Percentiles rank a stretch among this genome's conserved stretches.
Conservation (phyloP, 257 asterid species). For the Solanum boliviense region DNA sequence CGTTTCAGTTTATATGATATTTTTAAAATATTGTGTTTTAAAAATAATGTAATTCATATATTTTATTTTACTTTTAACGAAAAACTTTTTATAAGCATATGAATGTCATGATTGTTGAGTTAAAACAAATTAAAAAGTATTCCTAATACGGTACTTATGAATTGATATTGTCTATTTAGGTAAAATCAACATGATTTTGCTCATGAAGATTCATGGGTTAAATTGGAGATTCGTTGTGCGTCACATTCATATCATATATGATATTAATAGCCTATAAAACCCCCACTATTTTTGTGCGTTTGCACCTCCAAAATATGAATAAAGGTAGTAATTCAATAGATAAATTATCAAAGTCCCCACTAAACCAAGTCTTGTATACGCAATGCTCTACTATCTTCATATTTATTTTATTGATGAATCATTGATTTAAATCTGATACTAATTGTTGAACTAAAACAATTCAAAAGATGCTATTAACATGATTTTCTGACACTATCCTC, state of each 20-base stretch:
- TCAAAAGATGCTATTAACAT: background rate
- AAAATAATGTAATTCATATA: background rate
- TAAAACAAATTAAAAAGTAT: background rate
- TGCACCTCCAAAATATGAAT: background rate
- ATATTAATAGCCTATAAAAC: background rate
- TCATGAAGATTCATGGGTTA: background rate
- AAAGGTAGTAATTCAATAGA: background rate
- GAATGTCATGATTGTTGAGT: background rate
- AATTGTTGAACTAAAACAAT: background rate
- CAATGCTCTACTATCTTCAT: background rate
- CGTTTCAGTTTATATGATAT: background rate
- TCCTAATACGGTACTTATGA: background rate
- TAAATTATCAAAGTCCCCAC: background rate
- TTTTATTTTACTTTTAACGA: background rate
- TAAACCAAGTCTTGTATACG: background rate
- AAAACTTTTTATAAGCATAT: background rate
- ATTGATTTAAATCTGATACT: background rate
- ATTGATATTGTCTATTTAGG: background rate
- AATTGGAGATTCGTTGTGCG: background rate
- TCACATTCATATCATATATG: background rate
- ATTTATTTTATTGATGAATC: background rate
- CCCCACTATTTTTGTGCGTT: background rate
- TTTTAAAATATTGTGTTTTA: rapidly evolving
- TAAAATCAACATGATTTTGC: background rate
- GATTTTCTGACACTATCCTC: background rate